A percentile compares a stretch with the other conserved stretches of the same genome.
These are phyloP conservation scores for Sporisorium scitamineum DNA, from an alignment of 1,284 basidiomycete species.

Conservation along the genomic window DNA sequence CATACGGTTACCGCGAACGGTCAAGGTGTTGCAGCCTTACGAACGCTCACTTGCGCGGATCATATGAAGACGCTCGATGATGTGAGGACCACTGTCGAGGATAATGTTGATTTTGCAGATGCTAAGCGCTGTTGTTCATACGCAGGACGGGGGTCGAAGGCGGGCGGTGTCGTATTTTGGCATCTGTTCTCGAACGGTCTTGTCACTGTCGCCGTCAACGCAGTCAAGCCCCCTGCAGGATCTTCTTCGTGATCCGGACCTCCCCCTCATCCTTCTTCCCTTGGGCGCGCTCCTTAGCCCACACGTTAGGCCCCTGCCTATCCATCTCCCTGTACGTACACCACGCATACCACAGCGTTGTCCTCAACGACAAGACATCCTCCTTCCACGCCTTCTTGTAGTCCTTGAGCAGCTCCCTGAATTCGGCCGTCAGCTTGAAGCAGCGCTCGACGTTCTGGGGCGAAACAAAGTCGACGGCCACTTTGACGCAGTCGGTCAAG, in stretches of 20 bases:
- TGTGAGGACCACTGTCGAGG: background rate
- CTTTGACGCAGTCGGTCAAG: conserved; percentile 90
- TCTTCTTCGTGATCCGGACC: conserved; percentile 14
- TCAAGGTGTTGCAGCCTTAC: background rate
- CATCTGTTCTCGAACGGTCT: no score
- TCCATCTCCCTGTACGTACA: conserved; percentile 47
- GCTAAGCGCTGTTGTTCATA: no score
- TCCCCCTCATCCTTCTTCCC: background rate
- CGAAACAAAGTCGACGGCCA: conserved; percentile 95
- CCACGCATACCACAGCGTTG: conserved; percentile 90
- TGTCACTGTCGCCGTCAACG: no score
- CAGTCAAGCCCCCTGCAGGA: conserved; percentile 17
- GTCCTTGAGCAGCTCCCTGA: conserved; percentile 83
- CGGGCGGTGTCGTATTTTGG: background rate
- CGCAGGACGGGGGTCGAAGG: no score
- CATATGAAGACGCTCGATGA: no score
- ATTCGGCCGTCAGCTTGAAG: conserved; percentile 85
- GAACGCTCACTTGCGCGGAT: no score
- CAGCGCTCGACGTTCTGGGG: conserved; percentile 89
- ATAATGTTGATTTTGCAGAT: background rate
- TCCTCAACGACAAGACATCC: conserved; percentile 89
- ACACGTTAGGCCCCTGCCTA: conserved; percentile 26
- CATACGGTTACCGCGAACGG: background rate
- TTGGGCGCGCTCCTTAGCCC: conserved; percentile 15
- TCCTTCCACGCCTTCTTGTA: conserved; percentile 85